Evolutionary conservation across 345 rosid genomes (phyloP).

Genomic region (Anastatica hierochuntica): DNA sequence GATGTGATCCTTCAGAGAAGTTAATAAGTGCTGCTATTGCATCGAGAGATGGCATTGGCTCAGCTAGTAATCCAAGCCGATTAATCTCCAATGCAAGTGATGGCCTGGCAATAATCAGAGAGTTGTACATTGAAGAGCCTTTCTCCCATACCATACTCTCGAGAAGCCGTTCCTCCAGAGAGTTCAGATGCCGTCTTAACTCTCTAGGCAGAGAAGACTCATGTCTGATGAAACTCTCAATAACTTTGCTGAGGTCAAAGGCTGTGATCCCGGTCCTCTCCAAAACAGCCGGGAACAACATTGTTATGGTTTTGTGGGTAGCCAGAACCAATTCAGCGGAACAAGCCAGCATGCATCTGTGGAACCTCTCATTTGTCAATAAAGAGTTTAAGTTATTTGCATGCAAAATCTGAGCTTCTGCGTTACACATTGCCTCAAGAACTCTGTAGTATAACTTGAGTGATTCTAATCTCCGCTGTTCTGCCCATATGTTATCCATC

Average conservation of each 20-base stretch:
- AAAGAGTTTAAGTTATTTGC: conserved; percentile 77
- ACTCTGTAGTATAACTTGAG: conserved; percentile 84
- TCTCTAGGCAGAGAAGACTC: conserved; percentile 97
- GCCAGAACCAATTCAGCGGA: conserved; percentile 95
- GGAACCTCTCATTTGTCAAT: conserved; percentile 91
- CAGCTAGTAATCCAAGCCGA: conserved; percentile 60
- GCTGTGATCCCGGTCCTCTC: conserved; percentile 97
- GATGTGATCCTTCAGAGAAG: conserved; percentile 37
- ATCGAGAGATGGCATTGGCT: conserved; percentile 85
- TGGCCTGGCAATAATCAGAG: conserved; percentile 79
- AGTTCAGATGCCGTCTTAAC: conserved; percentile 89
- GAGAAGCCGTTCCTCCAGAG: conserved; percentile 88
- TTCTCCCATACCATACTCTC: conserved; percentile 99
- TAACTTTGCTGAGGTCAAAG: conserved; percentile 97
- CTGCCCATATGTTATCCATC: conserved; percentile 96
- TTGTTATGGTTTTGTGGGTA: conserved; percentile 84
- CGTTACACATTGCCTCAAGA: conserved; percentile 90
- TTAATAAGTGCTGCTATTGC: conserved; percentile 62
- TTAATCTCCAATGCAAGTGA: conserved; percentile 56
- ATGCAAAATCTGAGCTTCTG: conserved; percentile 80
- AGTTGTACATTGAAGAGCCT: conserved; percentile 95
- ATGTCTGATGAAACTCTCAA: conserved; percentile 93
- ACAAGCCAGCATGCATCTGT: conserved; percentile 96
- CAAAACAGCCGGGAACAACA: conserved; percentile 93
- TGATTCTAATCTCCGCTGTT: conserved; percentile 81